Evolutionary conservation across 768 basidiomycete genomes (phyloP), one percentile per base, ranked within the genome.

Genomic region (Clitopilus hobsonii): DNA sequence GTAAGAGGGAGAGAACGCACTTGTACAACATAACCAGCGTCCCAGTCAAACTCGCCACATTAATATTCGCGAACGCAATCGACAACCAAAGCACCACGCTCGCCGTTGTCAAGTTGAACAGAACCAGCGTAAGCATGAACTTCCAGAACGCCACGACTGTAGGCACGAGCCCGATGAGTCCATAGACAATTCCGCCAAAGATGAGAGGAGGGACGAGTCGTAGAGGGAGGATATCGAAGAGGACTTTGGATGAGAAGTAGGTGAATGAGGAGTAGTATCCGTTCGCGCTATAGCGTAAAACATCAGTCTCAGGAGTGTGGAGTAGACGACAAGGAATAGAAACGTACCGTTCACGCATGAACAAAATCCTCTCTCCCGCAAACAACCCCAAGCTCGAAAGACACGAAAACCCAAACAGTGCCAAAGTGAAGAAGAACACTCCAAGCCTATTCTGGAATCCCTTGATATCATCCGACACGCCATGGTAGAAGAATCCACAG

Each of bases 1-100:
- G 24, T 24, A 52, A 56, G 53, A 24, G 25, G 29, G 30, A 20
- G 55, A 18, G 50, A 55, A 45, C 93, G 66, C 61, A 98, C 95
- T 99, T 99, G 84, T 95, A 98, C 52, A 99, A 77, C 96, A 99
- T 98, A 61, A 97, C 82, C 56, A 98, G 70, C 3, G 94, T 97
- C 26, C 96, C 97, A n/a, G 94, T 83, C 55, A 98, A 74, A 65
- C 91, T 96, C 1, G 95, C 96, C 25, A 99, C 85, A 53, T 91
- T 87, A 28, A 85, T 86, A 67, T 86, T 91, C 52, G 86, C 83
- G 61, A 97, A 90, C 1, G 91, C 85, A 55, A 98, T 91, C 22
- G 93, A 95, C 29, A 99, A 75, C 70, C 94, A 81, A 4, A 99
- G 74, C 20, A 98, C 89, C 36, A 96, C 89, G 65, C 88, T 91